phyloP scores from a whole-genome alignment of 768 basidiomycete genomes.

The Suillus brevipes region DNA sequence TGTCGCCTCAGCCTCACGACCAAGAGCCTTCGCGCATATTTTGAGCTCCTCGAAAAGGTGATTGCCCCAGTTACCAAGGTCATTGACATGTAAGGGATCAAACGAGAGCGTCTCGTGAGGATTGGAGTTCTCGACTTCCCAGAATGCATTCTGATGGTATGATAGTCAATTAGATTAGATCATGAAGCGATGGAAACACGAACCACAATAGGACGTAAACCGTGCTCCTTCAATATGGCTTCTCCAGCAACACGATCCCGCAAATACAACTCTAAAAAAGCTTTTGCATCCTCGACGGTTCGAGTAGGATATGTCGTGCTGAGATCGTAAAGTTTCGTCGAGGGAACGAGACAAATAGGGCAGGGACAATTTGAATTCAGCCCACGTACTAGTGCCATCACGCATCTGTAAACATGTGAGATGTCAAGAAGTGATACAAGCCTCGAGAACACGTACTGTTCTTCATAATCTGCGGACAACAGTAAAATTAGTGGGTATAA shows the following conservation, averaged over 20 bases:
- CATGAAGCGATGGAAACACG: neutral
- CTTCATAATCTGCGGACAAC: constrained; percentile 29
- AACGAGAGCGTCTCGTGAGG: constrained; percentile 34
- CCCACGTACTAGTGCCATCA: constrained; percentile 38
- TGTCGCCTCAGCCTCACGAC: neutral
- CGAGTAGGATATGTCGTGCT: constrained; percentile 8
- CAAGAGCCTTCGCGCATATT: neutral
- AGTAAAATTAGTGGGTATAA: constrained; percentile 25
- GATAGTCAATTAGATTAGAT: no score
- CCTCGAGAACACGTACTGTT: constrained; percentile 18
- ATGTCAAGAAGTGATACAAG: neutral
- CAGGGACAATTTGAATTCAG: constrained; percentile 30
- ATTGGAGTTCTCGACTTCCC: constrained; percentile 35
- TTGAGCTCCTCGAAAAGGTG: constrained; percentile 23
- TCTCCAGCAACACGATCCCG: constrained; percentile 18
- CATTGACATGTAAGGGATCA: constrained; percentile 40
- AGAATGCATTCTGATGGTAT: constrained; percentile 39
- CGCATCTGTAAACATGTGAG: constrained; percentile 22
- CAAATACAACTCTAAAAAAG: neutral
- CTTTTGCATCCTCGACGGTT: neutral
- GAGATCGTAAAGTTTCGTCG: constrained; percentile 24
- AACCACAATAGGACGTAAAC: constrained; percentile 15
- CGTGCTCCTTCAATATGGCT: constrained; percentile 11
- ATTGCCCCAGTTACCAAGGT: constrained; percentile 32
- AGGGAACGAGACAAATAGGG: constrained; percentile 37